phyloP scores from a whole-genome alignment of 306 rosid species.

The Prunus padus region DNA sequence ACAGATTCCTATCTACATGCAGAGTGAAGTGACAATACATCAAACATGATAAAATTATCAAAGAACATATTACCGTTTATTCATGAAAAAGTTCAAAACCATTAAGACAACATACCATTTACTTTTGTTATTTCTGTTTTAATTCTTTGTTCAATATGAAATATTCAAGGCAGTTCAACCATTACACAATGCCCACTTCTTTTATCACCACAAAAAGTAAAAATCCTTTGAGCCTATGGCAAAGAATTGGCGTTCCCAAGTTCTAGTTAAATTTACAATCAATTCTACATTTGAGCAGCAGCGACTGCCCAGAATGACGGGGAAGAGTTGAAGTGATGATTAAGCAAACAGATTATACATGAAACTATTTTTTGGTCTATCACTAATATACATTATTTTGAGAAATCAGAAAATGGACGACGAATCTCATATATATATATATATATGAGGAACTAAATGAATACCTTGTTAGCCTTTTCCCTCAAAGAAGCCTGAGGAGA shows the following conservation, averaged over 20 bases:
- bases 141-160: neutral
- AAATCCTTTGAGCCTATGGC: neutral
- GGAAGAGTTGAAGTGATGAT: neutral
- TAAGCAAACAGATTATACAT: neutral
- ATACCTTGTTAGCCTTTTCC: conserved; percentile 92
- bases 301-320: neutral
- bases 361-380: neutral
- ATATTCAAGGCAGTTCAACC: neutral
- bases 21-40: neutral
- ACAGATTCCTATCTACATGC: neutral
- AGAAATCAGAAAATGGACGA: neutral
- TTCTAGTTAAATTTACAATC: conserved; percentile 2
- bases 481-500: conserved; percentile 94
- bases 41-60: neutral
- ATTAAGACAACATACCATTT: neutral
- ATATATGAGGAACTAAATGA: neutral
- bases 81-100: neutral
- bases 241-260: neutral
- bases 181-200: neutral
- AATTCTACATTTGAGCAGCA: neutral
- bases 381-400: neutral
- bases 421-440: neutral
- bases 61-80: neutral
- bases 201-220: neutral
- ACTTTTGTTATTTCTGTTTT: neutral